These are phyloP conservation scores for Elaeagnus macrophylla DNA, from an alignment of 306 rosid species.

Conservation along the genomic window DNA sequence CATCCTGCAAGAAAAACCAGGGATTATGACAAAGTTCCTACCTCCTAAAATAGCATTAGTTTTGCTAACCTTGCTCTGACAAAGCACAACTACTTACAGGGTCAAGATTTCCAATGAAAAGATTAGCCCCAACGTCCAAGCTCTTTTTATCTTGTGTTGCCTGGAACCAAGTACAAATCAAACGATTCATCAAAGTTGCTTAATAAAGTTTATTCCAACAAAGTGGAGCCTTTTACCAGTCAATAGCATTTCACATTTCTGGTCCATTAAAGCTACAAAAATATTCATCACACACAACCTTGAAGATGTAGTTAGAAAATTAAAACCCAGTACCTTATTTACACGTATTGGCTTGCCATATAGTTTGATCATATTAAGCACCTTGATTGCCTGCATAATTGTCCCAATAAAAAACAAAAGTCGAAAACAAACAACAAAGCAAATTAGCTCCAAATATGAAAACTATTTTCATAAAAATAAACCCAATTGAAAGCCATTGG, in stretches of 20 bases:
- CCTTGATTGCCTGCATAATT: constrained; percentile 77
- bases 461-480: neutral
- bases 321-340: constrained; percentile 51
- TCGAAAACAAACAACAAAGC: neutral
- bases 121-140: constrained; percentile 96
- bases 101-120: constrained; percentile 91
- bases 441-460: neutral
- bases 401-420: neutral
- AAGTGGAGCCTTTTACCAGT: neutral
- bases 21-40: constrained; percentile 4
- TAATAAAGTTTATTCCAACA: neutral
- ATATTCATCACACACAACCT: neutral
- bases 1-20: constrained; percentile 56
- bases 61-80: neutral
- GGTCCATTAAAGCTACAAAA: neutral
- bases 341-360: constrained; percentile 97
- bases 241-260: neutral
- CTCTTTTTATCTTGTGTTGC: constrained; percentile 98
- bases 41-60: no score
- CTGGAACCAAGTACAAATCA: constrained; percentile 28
- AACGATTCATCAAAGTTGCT: neutral
- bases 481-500: neutral
- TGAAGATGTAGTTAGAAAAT: neutral
- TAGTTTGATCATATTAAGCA: constrained; percentile 91
- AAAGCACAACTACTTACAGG: constrained; percentile 50